Base-by-base conservation (phyloP, 306 rosid species). In the Sechiopsis laciniata region DNA sequence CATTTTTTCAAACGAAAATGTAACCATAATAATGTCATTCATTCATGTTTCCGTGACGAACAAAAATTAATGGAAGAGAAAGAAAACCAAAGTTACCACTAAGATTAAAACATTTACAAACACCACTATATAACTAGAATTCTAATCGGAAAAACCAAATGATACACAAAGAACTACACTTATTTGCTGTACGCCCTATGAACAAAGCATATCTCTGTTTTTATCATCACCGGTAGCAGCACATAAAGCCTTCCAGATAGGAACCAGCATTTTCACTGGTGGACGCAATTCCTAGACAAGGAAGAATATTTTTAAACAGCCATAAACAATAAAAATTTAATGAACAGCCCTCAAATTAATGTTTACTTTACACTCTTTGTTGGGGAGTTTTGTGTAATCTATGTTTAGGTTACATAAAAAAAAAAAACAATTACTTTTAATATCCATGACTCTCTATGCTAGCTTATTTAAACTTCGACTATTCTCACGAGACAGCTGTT, bases 191-290 rank as follows among this genome's bases (percentile, higher is more conserved):
- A 32, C 7, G 69, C 48, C 16, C 40, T 40, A 65, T 42, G 71
- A 62, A 62, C 50, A 62, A 62, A 35, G 29, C 53, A 17, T n/a
- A n/a, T 67, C 72, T 67, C 19, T 13, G 29, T 67, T 46, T 45
- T 46, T 19, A 67, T 6, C 21, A 65, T 65, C 54, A 40, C 71
- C n/a, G 2, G 71, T 42, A 65, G 96, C 88, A 11, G 85, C 82
- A 79, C 97, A 85, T 67, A 90, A 75, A 75, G 89, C 96, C 91
- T 90, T 90, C 98, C 98, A 94, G 71, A 94, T 87, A 74, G 87
- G 96, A 46, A 86, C 88, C 81, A 94, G 74, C 85, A 87, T 90
- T 83, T 89, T 90, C 80, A 86, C 76, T 0, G 97, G 98, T 13
- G 97, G 98, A 5, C 81, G 86, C 45, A 89, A 77, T 57, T 81